Base-by-base conservation (phyloP, 345 rosid species). In the Syzygium grande region DNA sequence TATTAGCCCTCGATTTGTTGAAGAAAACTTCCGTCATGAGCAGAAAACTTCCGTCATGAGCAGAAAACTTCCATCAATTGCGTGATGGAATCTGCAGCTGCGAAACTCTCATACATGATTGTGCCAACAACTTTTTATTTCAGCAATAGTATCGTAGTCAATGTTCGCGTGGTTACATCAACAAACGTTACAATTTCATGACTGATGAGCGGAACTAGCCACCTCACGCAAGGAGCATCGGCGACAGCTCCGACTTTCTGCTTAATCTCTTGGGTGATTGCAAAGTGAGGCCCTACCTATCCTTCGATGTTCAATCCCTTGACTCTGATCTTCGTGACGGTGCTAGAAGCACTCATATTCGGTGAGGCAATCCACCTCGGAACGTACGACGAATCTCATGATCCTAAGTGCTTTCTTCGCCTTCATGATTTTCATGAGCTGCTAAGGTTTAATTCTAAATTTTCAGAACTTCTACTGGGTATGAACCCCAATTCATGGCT, bases 281-380 rank as follows among this genome's bases (percentile, higher is more conserved):
- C 87, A 15, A 90, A 84, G 38, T 88, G 90, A 87, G 96, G 92
- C 41, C 94, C 93, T 8, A 90, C 91, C 79, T 94, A 90, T 84
- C 94, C 95, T 13, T 23, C 95, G 3, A 94, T 94, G 94, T 93
- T 93, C 88, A 93, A 91, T 34, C 95, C 94, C 0, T 63, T 92
- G 78, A 53, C 93, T 0, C 87, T 91, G 11, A 90, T 93, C 84
- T 93, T 94, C 43, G 92, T 91, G 7, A 85, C 92, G 15, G 3
- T 94, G 12, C 89, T 88, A 21, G 94, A 90, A 68, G 89, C 88
- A 61, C 86, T 92, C 15, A 3, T 92, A 21, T 89, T 93, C 11
- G 94, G 92, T 27, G 73, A 86, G 27, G 61, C 52, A 2, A 90
- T 94, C 87, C 87, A 52, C n/a, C 55, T 90, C 23, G 94, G 92